Evolutionary conservation across 2,329 filamentous ascomycete species (phyloP).

Genomic region (Penicillium polonicum): DNA sequence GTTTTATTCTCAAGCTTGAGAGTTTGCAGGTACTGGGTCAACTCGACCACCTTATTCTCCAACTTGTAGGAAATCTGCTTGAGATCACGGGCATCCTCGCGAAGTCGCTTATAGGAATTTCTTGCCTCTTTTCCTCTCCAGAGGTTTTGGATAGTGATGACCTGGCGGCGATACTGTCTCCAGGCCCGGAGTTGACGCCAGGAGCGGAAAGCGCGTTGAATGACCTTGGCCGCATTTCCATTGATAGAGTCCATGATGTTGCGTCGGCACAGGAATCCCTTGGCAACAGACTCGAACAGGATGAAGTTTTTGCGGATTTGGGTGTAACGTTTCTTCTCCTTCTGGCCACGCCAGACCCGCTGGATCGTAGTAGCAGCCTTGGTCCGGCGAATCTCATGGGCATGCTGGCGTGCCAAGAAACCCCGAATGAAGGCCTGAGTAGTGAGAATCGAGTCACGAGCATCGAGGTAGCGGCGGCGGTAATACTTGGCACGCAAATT

Average conservation of each 20-base stretch:
- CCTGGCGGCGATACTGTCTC: conserved; percentile 86
- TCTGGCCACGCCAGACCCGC: conserved; percentile 89
- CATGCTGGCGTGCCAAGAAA: conserved; percentile 71
- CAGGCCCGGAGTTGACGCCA: conserved; percentile 75
- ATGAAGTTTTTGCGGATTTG: conserved; percentile 79
- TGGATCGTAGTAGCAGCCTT: conserved; percentile 94
- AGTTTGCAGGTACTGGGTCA: conserved; percentile 88
- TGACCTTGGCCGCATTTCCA: conserved; percentile 85
- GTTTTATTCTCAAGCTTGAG: conserved; percentile 95
- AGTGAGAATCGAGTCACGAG: conserved; percentile 73
- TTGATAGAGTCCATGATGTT: conserved; percentile 91
- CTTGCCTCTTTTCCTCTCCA: conserved; percentile 85
- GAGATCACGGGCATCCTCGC: conserved; percentile 94
- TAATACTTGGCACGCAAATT: conserved; percentile 96
- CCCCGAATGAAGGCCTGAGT: conserved; percentile 78
- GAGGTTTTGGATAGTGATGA: conserved; percentile 84
- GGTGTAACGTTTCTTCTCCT: conserved; percentile 78
- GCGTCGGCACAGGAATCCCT: conserved; percentile 87
- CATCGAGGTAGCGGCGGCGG: conserved; percentile 83
- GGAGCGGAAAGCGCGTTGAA: conserved; percentile 86
- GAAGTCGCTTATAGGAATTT: conserved; percentile 80
- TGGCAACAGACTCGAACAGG: conserved; percentile 82
- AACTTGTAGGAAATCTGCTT: conserved; percentile 99
- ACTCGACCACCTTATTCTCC: conserved; percentile 98
- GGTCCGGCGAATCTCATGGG: conserved; percentile 76